Evolutionary conservation across 257 asterid species (phyloP), one percentile per base, ranked within the genome.

Genomic region (Oldenlandia corymbosa): DNA sequence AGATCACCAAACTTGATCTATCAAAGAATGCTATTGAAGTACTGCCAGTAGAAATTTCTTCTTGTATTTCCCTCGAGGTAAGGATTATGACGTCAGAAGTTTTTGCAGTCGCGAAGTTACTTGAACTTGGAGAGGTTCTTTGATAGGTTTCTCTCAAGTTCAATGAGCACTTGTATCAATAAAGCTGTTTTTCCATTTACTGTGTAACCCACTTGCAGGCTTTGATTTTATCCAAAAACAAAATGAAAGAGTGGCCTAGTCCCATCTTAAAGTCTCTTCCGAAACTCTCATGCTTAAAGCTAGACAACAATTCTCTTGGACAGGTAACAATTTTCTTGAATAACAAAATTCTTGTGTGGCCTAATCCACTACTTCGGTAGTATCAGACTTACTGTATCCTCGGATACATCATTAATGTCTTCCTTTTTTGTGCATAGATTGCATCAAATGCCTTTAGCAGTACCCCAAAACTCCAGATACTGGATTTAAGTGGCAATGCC

Each of bases 181-280:
- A 23, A 42, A 1, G 5, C 60, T 56, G 48, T 32, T 66, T 42
- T 5, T 26, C 64, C 18, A 66, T 39, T 58, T 30, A 42, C 23
- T 54, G 18, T 69, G 28, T 21, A 4, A 36, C 64, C 60, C 23
- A 12, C 39, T 16, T 37, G 81, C 86, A 92, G 99, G 78, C 80
- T 27, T 75, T 92, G 69, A 76, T 87, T 75, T 74, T 92, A 78
- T 87, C 99, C 60, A 85, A 84, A 84, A 92, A 92, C 86, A 92
- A 82, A 88, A 89, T 92, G 32, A 81, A 75, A 74, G 90, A 79
- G 72, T 89, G 99, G 96, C 99, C 97, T 68, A 68, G 90, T 73
- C 79, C 76, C 30, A 72, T 87, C 71, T 77, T 92, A 77, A 74
- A 79, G 66, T 75, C 85, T 30, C 85, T 92, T 67, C 83, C 85